Base-by-base conservation (phyloP, 331 rosid genomes). In the Telfairia occidentalis region DNA sequence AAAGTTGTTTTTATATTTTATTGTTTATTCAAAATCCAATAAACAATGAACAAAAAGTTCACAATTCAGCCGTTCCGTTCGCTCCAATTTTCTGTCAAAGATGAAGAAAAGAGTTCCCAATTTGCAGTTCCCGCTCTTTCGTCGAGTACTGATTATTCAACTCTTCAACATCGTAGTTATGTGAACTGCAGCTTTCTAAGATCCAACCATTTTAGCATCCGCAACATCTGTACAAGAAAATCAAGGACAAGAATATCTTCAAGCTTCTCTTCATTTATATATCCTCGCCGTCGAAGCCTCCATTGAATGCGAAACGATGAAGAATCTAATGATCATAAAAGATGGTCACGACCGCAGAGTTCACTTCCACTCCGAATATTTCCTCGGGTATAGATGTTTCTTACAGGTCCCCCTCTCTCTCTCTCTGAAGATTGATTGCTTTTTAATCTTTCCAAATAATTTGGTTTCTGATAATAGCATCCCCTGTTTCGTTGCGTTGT, bases 311-410 rank as follows among this genome's bases (percentile, higher is more conserved):
- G 73, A 19, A 42, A 5, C 0, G 23, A 89, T 89, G 98, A 89
- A 85, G 59, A 69, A 78, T 5, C 82, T 84, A 35, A 77, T 66
- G 32, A 45, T 61, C 34, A 66, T 76, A 72, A 80, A 85, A 58
- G 89, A 64, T 16, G 82, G 78, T 45, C 80, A 74, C 76, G 59
- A 59, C n/a, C 78, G 28, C 73, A 82, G 84, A 32, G 72, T 65
- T 83, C 78, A 58, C 60, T 83, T 75, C 28, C 76, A 74, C 38
- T 77, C 84, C 83, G 29, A 46, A 11, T 28, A 78, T 63, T 72
- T 83, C 85, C 71, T 85, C 90, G 38, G 89, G 45, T 16, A 77
- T 91, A 71, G 92, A 87, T 82, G 92, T 85, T 77, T 76, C 58
- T 78, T 90, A 88, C 91, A 92, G 97, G 95, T 88, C 76, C 78